These are phyloP conservation scores for Mangifera indica DNA, from an alignment of 345 rosid genomes.

Conservation along the genomic window DNA sequence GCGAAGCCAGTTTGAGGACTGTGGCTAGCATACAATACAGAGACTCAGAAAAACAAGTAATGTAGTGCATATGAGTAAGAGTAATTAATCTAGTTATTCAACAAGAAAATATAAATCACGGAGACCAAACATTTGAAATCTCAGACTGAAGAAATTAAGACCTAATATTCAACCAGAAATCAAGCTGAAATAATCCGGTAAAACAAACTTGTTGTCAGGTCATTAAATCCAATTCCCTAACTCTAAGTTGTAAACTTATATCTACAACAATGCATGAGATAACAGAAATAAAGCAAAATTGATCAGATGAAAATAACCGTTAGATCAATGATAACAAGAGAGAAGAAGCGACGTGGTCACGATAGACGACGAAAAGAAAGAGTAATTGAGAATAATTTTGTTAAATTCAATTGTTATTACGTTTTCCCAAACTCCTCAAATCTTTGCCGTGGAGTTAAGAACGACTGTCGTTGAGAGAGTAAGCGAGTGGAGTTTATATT, in stretches of 20 bases:
- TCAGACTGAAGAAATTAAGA: not conserved
- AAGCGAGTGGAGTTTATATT: not conserved
- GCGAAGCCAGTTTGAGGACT: not conserved
- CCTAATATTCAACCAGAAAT: too few relatives aligned
- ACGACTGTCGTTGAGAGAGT: not conserved
- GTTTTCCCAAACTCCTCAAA: constrained; percentile 46
- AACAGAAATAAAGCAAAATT: not conserved
- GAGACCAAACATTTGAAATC: not conserved
- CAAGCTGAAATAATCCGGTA: too few relatives aligned
- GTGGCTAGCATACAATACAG: not conserved
- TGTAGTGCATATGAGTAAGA: not conserved
- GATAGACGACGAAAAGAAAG: constrained; percentile 2
- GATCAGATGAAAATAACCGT: not conserved
- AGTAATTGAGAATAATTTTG: not conserved
- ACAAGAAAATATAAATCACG: not conserved
- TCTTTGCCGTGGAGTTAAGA: constrained; percentile 35
- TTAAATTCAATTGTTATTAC: constrained; percentile 14
- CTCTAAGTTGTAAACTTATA: not conserved
- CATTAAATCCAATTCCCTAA: not conserved
- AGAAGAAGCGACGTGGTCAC: constrained; percentile 1
- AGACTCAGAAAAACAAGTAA: not conserved
- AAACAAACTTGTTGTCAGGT: too few relatives aligned
- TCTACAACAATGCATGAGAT: not conserved
- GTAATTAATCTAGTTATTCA: not conserved
- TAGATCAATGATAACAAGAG: not conserved